A percentile compares a stretch with the other conserved stretches of the same genome.
Conservation (phyloP, 306 rosid species). For the Vigna angularis region DNA sequence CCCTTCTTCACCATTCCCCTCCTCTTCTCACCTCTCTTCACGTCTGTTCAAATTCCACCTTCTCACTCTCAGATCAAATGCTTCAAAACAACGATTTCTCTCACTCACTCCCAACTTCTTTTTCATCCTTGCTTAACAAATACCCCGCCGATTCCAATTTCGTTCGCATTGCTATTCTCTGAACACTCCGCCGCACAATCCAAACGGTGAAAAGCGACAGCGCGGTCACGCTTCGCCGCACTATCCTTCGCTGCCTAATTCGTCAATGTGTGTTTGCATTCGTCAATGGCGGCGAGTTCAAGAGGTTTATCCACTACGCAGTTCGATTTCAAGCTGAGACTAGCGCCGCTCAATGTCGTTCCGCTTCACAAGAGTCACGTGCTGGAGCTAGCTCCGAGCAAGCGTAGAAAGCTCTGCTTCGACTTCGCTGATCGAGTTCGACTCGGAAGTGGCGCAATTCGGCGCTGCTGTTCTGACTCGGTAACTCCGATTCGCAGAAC, state of each 20-base stretch:
- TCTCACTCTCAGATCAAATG: slow-evolving; percentile 42
- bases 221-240: background rate
- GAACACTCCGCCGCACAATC: background rate
- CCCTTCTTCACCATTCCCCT: background rate
- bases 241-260: background rate
- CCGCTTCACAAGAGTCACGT: slow-evolving; percentile 37
- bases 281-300: slow-evolving; percentile 72
- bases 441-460: slow-evolving; percentile 36
- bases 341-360: slow-evolving; percentile 43
- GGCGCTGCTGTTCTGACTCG: slow-evolving; percentile 72
- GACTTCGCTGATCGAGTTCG: slow-evolving; percentile 44
- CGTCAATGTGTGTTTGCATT: slow-evolving; percentile 49
- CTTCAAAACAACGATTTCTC: slow-evolving; percentile 43
- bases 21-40: background rate
- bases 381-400: slow-evolving; percentile 42
- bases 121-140: background rate
- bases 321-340: slow-evolving; percentile 58
- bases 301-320: slow-evolving; percentile 71
- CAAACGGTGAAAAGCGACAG: background rate
- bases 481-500: slow-evolving; percentile 69
- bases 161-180: background rate
- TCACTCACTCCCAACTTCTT: background rate
- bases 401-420: slow-evolving; percentile 54
- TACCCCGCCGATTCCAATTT: slow-evolving; percentile 13
- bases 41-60: background rate